A percentile compares a stretch with the other conserved stretches of the same genome.
Conservation (phyloP, 1,284 basidiomycete genomes). For the Pyrrhoderma noxium region DNA sequence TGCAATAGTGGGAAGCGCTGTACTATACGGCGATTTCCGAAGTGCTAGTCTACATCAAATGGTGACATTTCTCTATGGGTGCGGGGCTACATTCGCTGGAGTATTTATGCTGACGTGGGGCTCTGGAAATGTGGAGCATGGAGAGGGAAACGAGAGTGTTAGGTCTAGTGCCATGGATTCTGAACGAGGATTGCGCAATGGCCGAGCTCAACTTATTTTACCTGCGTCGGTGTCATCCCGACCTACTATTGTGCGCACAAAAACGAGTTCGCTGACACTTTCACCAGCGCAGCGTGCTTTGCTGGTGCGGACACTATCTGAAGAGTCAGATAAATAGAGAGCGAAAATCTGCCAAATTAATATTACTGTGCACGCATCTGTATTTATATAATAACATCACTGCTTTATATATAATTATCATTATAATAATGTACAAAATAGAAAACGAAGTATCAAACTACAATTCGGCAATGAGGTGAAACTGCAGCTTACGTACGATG, state of each 20-base stretch:
- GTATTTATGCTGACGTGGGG: slow-evolving; percentile 77
- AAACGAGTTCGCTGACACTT: slow-evolving; percentile 51
- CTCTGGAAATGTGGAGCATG: slow-evolving; percentile 22
- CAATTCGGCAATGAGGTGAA: no score
- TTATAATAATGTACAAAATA: no score
- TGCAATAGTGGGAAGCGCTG: slow-evolving; percentile 87
- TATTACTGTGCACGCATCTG: no score
- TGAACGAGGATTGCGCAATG: slow-evolving; percentile 33
- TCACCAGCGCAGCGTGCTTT: slow-evolving; percentile 52
- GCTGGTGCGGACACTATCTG: slow-evolving; percentile 11
- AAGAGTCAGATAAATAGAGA: not conserved
- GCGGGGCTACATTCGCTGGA: slow-evolving; percentile 75
- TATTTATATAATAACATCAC: not conserved
- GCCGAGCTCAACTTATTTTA: slow-evolving; percentile 39
- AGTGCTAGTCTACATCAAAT: slow-evolving; percentile 74
- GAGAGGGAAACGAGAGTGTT: slow-evolving; percentile 24
- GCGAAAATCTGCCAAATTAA: no score
- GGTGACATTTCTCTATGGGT: slow-evolving; percentile 82
- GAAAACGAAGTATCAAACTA: no score
- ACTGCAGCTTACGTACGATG: no score
- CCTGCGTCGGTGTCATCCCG: slow-evolving; percentile 28
- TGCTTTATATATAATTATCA: not conserved
- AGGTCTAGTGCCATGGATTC: slow-evolving; percentile 22
- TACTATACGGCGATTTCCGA: slow-evolving; percentile 91
- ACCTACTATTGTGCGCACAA: slow-evolving; percentile 36